phyloP scores from a whole-genome alignment of 306 rosid genomes.

The Prunus dulcis region DNA sequence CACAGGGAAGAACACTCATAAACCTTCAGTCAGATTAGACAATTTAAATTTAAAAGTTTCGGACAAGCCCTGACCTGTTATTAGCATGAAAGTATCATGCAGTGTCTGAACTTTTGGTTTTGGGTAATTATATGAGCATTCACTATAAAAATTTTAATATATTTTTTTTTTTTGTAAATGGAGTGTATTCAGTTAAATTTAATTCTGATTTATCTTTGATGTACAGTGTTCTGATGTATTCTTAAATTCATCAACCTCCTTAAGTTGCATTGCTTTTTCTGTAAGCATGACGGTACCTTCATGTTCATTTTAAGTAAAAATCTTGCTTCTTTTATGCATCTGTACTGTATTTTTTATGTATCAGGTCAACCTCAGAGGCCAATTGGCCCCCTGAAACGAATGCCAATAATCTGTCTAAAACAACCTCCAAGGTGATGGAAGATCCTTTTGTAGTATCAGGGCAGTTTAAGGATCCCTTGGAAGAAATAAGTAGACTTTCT shows the following conservation, averaged over 20 bases:
- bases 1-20: not conserved
- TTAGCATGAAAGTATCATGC: not conserved
- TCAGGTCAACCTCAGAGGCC: conserved; percentile 64
- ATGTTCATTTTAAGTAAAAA: not conserved
- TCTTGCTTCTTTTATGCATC: conserved; percentile 1
- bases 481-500: conserved; percentile 65
- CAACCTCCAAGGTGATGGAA: conserved; percentile 48
- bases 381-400: conserved; percentile 61
- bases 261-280: not conserved
- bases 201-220: not conserved
- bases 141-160: not conserved
- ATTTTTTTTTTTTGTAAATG: not conserved
- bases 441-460: conserved; percentile 69
- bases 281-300: not conserved
- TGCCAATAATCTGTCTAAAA: conserved; percentile 41
- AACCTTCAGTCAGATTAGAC: not conserved
- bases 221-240: not conserved
- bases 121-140: not conserved
- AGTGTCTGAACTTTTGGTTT: not conserved
- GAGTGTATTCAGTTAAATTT: not conserved
- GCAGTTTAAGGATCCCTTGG: conserved; percentile 59
- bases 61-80: not conserved
- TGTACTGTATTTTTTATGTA: conserved; percentile 23
- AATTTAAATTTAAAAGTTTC: not conserved
- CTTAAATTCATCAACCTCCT: not conserved